phyloP scores from a whole-genome alignment of 2,329 filamentous ascomycete species.

The Xenosphaeropsis pyriputrescens region DNA sequence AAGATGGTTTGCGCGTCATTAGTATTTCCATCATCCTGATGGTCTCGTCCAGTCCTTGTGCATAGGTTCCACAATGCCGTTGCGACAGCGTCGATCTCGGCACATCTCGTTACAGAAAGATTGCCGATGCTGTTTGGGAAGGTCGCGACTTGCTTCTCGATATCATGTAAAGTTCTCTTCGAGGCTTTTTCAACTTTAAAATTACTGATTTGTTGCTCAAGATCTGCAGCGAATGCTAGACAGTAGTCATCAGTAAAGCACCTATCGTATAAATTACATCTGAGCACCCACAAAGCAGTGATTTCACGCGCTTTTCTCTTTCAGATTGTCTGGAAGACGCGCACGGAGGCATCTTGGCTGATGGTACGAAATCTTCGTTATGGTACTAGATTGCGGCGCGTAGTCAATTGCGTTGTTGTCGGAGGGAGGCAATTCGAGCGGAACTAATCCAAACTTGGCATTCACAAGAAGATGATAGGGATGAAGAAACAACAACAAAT shows the following conservation, averaged over 20 bases:
- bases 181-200: slow-evolving; percentile 6
- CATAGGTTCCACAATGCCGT: slow-evolving; percentile 53
- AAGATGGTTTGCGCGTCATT: slow-evolving; percentile 1
- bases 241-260: slow-evolving; percentile 5
- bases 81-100: slow-evolving; percentile 38
- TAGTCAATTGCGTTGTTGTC: too few species aligned
- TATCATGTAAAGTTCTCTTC: slow-evolving; percentile 20
- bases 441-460: too few species aligned
- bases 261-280: slow-evolving; percentile 2
- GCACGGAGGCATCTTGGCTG: too few species aligned
- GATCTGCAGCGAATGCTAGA: slow-evolving; percentile 11
- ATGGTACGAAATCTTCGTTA: too few species aligned
- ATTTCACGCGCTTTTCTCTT: slow-evolving; percentile 18
- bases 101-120: slow-evolving; percentile 19
- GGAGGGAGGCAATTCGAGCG: too few species aligned
- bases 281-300: slow-evolving; percentile 16
- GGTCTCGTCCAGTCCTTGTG: slow-evolving; percentile 30
- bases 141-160: slow-evolving; percentile 23
- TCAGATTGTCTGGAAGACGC: slow-evolving; percentile 1
- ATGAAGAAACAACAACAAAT: too few species aligned
- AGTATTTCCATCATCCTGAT: slow-evolving; percentile 12
- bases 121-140: slow-evolving; percentile 18
- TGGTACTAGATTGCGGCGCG: too few species aligned
- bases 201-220: slow-evolving; percentile 10
- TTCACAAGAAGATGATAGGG: too few species aligned